phyloP scores from a whole-genome alignment of 2,329 filamentous ascomycete genomes.

The Penicillium oxalicum region DNA sequence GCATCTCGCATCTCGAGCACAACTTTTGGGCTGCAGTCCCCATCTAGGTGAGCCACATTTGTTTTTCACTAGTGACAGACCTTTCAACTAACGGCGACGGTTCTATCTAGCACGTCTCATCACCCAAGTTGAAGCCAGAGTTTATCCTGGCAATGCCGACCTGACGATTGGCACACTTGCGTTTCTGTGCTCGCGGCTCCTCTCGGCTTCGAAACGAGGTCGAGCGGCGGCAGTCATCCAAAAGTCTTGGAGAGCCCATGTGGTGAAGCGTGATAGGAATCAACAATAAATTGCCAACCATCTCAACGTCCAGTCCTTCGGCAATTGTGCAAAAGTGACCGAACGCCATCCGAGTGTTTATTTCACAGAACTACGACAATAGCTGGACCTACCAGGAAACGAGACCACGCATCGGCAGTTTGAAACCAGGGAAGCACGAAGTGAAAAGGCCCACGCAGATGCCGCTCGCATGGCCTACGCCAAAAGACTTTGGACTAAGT shows the following conservation, averaged over 20 bases:
- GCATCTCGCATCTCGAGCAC: conserved; percentile 31
- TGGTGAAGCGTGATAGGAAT: conserved; percentile 13
- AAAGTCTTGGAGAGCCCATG: conserved; percentile 42
- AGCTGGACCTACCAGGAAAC: too few species aligned
- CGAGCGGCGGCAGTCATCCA: conserved; percentile 52
- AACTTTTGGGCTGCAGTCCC: conserved; percentile 37
- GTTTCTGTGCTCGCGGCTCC: conserved; percentile 54
- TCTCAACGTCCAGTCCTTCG: conserved; percentile 37
- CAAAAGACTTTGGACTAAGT: too few species aligned
- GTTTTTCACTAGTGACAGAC: background rate
- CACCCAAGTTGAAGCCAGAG: conserved; percentile 19
- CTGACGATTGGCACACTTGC: conserved; percentile 53
- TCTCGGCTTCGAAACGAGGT: conserved; percentile 45
- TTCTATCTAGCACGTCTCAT: conserved; percentile 41
- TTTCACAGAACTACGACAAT: too few species aligned
- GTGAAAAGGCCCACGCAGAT: too few species aligned
- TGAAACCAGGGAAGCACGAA: too few species aligned
- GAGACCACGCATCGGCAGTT: too few species aligned
- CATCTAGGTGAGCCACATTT: conserved; percentile 35
- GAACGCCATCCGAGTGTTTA: conserved; percentile 29
- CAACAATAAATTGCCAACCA: conserved; percentile 20
- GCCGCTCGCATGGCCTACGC: too few species aligned
- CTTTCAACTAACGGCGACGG: background rate
- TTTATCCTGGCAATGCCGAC: conserved; percentile 48
- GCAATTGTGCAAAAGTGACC: conserved; percentile 43